Evolutionary conservation across 2,329 filamentous ascomycete species (phyloP), one percentile per base, ranked within the genome.

Genomic region (Colletotrichum karsti): DNA sequence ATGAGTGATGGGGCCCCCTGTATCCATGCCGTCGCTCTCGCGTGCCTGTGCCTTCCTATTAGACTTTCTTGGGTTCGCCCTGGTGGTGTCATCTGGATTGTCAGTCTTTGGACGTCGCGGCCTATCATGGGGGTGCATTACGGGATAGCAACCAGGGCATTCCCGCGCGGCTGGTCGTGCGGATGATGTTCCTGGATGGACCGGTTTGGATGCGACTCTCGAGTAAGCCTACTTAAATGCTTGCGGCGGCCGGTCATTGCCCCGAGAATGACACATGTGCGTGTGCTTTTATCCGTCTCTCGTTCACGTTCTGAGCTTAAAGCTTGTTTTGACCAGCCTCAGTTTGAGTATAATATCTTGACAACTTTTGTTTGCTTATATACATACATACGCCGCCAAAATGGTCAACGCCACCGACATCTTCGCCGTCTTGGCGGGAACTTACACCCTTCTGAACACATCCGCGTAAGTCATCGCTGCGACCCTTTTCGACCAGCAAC

Each of bases 381-480:
- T 18, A 22, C 18, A 53, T 10, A n/a, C 8, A 24, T 18, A 22
- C 18, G 35, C 9, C 30, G 6, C 30, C 8, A 67, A 33, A 3
- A 70, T 69, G 69, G 63, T 67, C 51, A 70, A 56, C 69, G 41
- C 55, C 9, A 59, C 65, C n/a, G 61, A 69, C 4, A 65, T 70
- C 46, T 33, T 70, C 18, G 69, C 69, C 60, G 41, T 55, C 6
- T 28, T 70, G 69, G 69, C 69, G 10, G 69, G 69, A 1, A 70
- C 69, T 10, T 70, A 70, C 56, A 50, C 51, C 7, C 69, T 70
- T 9, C 60, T 70, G 15, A 70, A 70, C n/a, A 70, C 69, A 7
- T 66, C 65, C 5, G 67, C 65, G 69, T 69, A 53, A 41, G 60
- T 44, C 44, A 7, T 18, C 22, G 3, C 30, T 6, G 4, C 20